Percentiles rank a stretch among this genome's conserved stretches.
phyloP scores from a whole-genome alignment of 306 rosid species.

The Begonia fuchsioides region DNA sequence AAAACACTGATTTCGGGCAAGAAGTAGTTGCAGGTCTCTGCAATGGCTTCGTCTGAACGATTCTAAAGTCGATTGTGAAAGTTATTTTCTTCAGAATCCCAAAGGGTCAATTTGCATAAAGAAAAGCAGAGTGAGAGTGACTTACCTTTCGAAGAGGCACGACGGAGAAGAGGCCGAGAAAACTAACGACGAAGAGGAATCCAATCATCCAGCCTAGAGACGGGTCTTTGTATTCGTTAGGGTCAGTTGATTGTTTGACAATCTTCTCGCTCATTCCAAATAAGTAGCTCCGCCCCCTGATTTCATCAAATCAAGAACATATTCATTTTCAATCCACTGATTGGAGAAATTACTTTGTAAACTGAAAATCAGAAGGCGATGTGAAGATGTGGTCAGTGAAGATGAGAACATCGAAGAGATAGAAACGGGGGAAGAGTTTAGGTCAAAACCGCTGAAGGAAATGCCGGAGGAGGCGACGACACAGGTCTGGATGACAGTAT shows the following conservation, averaged over 20 bases:
- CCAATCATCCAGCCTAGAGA: slow-evolving; percentile 25
- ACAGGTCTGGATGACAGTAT: slow-evolving; percentile 39
- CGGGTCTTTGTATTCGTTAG: slow-evolving; percentile 18
- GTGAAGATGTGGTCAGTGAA: neutral
- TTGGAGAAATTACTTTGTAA: neutral
- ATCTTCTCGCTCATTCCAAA: slow-evolving; percentile 28
- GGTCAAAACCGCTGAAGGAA: slow-evolving; percentile 21
- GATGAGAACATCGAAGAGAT: neutral
- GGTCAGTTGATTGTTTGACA: slow-evolving; percentile 21
- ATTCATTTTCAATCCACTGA: neutral
- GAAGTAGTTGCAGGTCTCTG: no score
- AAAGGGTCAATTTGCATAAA: no score
- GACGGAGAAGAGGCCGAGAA: slow-evolving; percentile 41
- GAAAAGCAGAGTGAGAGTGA: no score
- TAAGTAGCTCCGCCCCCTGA: slow-evolving; percentile 33
- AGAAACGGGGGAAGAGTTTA: neutral
- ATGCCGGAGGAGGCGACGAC: slow-evolving; percentile 39
- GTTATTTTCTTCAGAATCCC: no score
- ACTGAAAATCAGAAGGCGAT: no score
- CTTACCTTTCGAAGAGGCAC: slow-evolving; percentile 39
- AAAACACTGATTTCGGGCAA: no score
- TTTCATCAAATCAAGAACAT: neutral
- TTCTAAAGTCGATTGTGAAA: no score
- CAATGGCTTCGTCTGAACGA: no score
- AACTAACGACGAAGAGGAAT: slow-evolving; percentile 33